Percentiles rank a stretch among this genome's conserved stretches.
These are phyloP conservation scores for Diaporthe ampelina DNA, from an alignment of 2,329 filamentous ascomycete genomes.

Conservation along the genomic window DNA sequence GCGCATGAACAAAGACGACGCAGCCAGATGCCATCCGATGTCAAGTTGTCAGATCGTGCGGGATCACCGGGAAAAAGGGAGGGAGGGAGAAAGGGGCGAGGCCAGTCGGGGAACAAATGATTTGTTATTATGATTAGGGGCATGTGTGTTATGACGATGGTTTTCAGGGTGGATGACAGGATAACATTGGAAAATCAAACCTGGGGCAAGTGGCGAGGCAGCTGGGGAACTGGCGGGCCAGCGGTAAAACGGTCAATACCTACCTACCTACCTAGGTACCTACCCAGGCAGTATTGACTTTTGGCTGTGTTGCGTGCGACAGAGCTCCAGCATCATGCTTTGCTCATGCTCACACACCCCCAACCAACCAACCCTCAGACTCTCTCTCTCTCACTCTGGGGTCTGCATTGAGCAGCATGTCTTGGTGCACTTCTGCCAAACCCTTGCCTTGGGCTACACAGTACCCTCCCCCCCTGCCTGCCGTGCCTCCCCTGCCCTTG, in stretches of 20 bases:
- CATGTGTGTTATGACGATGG: conserved; percentile 2
- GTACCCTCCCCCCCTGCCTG: background rate
- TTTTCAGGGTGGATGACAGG: background rate
- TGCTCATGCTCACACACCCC: too few species aligned
- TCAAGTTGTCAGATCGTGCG: conserved; percentile 9
- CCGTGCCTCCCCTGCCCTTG: conserved; percentile 16
- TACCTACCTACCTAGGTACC: too few species aligned
- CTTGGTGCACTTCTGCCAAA: too few species aligned
- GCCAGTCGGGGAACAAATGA: background rate
- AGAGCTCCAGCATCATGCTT: too few species aligned
- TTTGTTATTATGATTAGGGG: conserved; percentile 18
- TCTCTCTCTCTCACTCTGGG: too few species aligned
- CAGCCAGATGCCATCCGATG: conserved; percentile 24
- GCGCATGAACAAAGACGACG: conserved; percentile 2
- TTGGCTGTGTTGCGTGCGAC: background rate
- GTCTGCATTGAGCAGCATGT: conserved; percentile 12
- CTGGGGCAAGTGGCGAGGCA: conserved; percentile 3
- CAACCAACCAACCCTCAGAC: background rate
- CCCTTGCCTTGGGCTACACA: too few species aligned
- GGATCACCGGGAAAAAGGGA: conserved; percentile 16
- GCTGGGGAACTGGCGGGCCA: conserved; percentile 4
- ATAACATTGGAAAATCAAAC: conserved; percentile 27
- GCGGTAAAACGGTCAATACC: background rate
- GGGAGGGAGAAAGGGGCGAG: background rate
- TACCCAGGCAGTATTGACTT: background rate